Evolutionary conservation across 768 basidiomycete species (phyloP).

Genomic region (Phylloporus scabripes): DNA sequence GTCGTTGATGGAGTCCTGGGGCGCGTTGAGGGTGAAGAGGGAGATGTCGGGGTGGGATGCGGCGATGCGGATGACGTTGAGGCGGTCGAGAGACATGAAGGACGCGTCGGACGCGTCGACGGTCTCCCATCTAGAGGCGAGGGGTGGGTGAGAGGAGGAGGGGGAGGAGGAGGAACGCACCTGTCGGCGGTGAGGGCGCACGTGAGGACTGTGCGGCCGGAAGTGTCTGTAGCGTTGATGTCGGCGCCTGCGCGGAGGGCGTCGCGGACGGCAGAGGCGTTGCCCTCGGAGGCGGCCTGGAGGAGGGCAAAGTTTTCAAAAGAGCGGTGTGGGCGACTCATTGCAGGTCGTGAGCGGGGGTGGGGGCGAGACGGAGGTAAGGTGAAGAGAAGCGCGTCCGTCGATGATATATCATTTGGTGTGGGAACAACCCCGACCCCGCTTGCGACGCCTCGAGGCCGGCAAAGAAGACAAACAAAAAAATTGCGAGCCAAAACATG

Average conservation of each 20-base stretch:
- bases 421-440: constrained; percentile 1
- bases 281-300: constrained; percentile 51
- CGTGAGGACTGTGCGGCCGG: constrained; percentile 59
- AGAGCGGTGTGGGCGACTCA: constrained; percentile 35
- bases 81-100: constrained; percentile 51
- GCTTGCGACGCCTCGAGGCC: constrained; percentile 27
- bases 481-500: neutral
- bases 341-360: constrained; percentile 26
- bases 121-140: constrained; percentile 54
- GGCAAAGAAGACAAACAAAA: neutral
- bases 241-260: constrained; percentile 59
- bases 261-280: constrained; percentile 46
- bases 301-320: constrained; percentile 44
- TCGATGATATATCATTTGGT: neutral
- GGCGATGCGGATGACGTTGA: constrained; percentile 53
- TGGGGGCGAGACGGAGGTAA: neutral
- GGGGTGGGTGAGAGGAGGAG: constrained; percentile 1
- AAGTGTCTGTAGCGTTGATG: constrained; percentile 57
- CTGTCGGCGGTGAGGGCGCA: constrained; percentile 69
- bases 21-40: constrained; percentile 68
- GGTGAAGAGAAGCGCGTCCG: neutral
- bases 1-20: constrained; percentile 61
- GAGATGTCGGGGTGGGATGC: constrained; percentile 54
- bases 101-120: constrained; percentile 69
- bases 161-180: constrained; percentile 34